phyloP scores from a whole-genome alignment of 768 basidiomycete genomes.

The Strobilomyces confusus region DNA sequence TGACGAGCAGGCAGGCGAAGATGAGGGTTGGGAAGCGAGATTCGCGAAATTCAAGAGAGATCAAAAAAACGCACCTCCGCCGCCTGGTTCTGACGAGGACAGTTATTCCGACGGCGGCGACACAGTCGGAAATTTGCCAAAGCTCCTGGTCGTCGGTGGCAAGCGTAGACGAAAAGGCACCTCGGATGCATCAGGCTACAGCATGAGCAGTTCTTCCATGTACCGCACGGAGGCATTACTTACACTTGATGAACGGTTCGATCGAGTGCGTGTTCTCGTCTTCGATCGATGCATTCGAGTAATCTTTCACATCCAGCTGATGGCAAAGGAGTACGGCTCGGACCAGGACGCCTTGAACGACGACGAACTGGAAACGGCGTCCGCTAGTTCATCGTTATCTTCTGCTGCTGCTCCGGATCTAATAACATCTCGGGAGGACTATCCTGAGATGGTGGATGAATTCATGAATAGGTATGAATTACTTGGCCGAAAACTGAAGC shows the following conservation, averaged over 20 bases:
- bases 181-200: conserved; percentile 89
- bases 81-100: conserved; percentile 48
- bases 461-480: conserved; percentile 92
- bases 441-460: conserved; percentile 87
- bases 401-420: conserved; percentile 71
- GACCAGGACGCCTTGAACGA: conserved; percentile 47
- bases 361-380: conserved; percentile 45
- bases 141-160: conserved; percentile 75
- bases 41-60: conserved; percentile 76
- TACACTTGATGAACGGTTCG: conserved; percentile 89
- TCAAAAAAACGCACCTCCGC: conserved; percentile 25
- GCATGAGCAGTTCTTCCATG: conserved; percentile 97
- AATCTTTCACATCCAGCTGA: conserved; percentile 43
- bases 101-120: conserved; percentile 68
- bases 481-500: conserved; percentile 81
- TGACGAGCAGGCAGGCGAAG: conserved; percentile 28
- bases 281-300: background rate
- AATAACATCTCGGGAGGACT: conserved; percentile 82
- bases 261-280: conserved; percentile 60
- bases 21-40: conserved; percentile 66
- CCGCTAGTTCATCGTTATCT: conserved; percentile 33
- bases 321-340: conserved; percentile 74
- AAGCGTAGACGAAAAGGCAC: conserved; percentile 67
- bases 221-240: conserved; percentile 86
- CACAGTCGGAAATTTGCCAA: conserved; percentile 72